Evolutionary conservation across 106 monocot species (phyloP), one percentile per base, ranked within the genome.

Genomic region (Acanthochlamys bracteata): DNA sequence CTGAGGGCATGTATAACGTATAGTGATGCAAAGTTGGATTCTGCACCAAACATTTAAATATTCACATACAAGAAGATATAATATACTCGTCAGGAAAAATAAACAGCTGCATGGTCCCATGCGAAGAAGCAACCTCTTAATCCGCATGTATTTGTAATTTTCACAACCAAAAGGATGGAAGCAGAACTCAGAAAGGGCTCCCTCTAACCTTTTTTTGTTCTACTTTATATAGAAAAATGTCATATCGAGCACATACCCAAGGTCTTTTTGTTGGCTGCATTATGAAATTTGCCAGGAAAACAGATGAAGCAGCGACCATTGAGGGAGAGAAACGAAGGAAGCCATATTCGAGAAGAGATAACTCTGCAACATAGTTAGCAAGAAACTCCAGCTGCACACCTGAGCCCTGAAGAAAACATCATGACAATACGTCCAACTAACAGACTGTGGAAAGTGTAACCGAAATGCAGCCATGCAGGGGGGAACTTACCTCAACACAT

Each of bases 211-310:
- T n/a, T n/a, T n/a, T n/a, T n/a, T n/a, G n/a, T n/a, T n/a, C n/a
- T n/a, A n/a, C n/a, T n/a, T n/a, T n/a, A n/a, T n/a, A 45, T 13
- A 45, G 13, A 45, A 45, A 13, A 45, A 45, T 45, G 13, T 9
- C 43, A 45, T 9, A 45, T 45, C 13, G 43, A 45, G 10, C 17
- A 49, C 49, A 49, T 85, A 98, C 91, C 95, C 95, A 95, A 12
- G 95, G 95, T 70, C 74, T 66, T 57, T 75, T 84, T 22, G 63
- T 47, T 27, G 95, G 95, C 20, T 74, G 73, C 4, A 87, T 52
- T 17, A 86, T 82, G 60, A 84, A 95, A 42, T 73, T 90, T 14
- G 90, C 75, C 10, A 95, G 68, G 40, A 95, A 95, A 60, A 95
- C 45, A 2, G 95, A 69, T 4, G 95, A 68, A 66, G 96, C 88